Evolutionary conservation across 2,329 filamentous ascomycete species (phyloP), one percentile per base, ranked within the genome.

Genomic region (Penicillium oxalicum): DNA sequence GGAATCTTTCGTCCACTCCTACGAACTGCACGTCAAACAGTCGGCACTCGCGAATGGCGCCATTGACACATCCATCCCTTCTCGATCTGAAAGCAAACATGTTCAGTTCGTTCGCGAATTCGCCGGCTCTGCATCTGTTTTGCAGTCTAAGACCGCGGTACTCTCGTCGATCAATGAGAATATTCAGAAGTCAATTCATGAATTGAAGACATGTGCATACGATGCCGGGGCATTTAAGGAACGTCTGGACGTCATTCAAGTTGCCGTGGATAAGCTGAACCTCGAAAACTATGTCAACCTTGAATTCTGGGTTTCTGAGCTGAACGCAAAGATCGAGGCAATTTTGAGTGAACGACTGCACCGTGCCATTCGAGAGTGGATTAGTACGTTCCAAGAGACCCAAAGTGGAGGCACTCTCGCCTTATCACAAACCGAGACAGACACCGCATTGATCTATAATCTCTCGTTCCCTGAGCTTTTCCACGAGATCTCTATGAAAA

Each of bases 1-100:
- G 93, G 93, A 98, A 64, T 95, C 93, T 0, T 97, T 99, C 61
- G 88, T 98, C 45, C 91, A 96, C 67, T 91, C 90, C 1, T 96
- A 96, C 67, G 93, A 98, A 66, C 78, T 96, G 29, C 91, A 91
- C 58, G 82, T 91, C 55, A 86, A 83, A 55, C 81, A 80, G 61
- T 73, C 78, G 3, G 77, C 81, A 46, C 70, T 81, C 36, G 72
- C 81, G 18, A 82, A 81, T 58, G 79, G 78, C 48, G 69, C 76
- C 63, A 72, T 86, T 63, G 79, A 87, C 61, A 70, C 79, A 54
- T 59, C 79, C 52, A 71, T 81, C 59, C 67, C 66, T 9, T 79
- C 80, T 56, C 77, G 79, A 42, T 78, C 81, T 13, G 91, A 95
- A 68, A 95, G 88, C 73, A 93, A 91, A 68, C 94, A 98, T 67